A percentile compares a stretch with the other conserved stretches of the same genome.
phyloP scores from a whole-genome alignment of 306 rosid species.

The Benincasa hispida region DNA sequence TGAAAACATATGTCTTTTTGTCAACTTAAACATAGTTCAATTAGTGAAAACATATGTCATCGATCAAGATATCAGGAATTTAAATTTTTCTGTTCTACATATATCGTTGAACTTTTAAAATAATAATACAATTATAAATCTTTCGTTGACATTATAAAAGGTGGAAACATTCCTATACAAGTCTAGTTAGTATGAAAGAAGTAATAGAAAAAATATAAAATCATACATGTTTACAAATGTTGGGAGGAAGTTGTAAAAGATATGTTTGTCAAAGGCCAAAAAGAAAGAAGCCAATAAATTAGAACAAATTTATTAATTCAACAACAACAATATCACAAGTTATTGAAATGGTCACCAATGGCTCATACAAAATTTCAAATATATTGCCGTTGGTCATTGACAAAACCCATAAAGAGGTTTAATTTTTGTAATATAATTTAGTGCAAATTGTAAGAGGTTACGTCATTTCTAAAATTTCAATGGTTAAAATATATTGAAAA shows the following conservation, averaged over 20 bases:
- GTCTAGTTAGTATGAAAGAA: not conserved
- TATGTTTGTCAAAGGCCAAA: not conserved
- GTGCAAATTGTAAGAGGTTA: not conserved
- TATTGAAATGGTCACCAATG: conserved; percentile 1
- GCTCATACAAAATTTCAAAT: not conserved
- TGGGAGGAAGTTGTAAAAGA: not conserved
- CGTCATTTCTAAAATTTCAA: not conserved
- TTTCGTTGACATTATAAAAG: too few relatives aligned
- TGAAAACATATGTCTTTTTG: too few relatives aligned
- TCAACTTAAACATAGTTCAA: too few relatives aligned
- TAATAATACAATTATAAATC: too few relatives aligned
- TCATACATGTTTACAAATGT: not conserved
- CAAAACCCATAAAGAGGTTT: not conserved
- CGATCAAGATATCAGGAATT: too few relatives aligned
- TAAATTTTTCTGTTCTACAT: too few relatives aligned
- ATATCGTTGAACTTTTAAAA: too few relatives aligned
- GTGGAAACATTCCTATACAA: too few relatives aligned
- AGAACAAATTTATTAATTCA: not conserved
- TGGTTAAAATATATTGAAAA: too few relatives aligned
- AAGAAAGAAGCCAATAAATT: not conserved
- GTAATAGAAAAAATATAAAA: not conserved
- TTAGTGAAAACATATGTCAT: too few relatives aligned
- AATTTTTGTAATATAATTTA: not conserved
- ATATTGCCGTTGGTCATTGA: not conserved
- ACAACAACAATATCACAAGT: not conserved